Evolutionary conservation across 225 moss, liverwort and hornwort genomes (phyloP), one percentile per base, ranked within the genome.

Genomic region (Sphagnum tenellum): DNA sequence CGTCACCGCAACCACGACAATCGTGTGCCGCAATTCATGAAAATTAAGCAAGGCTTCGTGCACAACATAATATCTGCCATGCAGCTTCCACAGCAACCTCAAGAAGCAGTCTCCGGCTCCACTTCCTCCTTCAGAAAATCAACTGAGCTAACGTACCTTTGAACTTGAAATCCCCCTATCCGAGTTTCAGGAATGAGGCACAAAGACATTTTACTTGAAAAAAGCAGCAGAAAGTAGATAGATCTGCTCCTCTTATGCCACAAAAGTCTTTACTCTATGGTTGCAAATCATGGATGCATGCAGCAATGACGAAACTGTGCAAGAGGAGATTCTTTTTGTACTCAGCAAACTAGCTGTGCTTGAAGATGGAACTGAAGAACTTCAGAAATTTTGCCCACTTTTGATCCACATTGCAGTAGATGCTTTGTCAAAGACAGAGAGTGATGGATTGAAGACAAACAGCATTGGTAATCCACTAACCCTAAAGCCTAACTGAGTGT

Each of bases 291-390:
- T 52, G 52, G 6, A 9, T 52, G 52, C 52, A 5, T 52, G 52
- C 53, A 78, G 67, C 86, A 90, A 90, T 64, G 83, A 83, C 65
- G 79, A 77, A 56, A 29, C 29, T 29, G 64, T 85, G 64, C 81
- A 77, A 78, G 81, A 60, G 59, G 78, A 87, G 57, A 73, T 86
- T 54, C 77, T 90, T 63, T 94, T 75, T 47, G 64, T 87, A 55
- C 70, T 90, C 8, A 74, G 73, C 81, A 90, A 87, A 72, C 48
- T 94, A 65, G 62, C 81, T 56, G 74, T 74, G 57, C 74, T 90
- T 69, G 74, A 89, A 75, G 81, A 76, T 65, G 89, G 88, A 56
- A 75, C 81, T 51, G 78, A 81, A 9, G 57, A 79, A 65, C 69
- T 90, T 62, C 67, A 61, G 57, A 69, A 71, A 64, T 80, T 76